A percentile compares a stretch with the other conserved stretches of the same genome.
Conservation (phyloP, 2,329 filamentous ascomycete genomes). For the Colletotrichum cordylinicola region DNA sequence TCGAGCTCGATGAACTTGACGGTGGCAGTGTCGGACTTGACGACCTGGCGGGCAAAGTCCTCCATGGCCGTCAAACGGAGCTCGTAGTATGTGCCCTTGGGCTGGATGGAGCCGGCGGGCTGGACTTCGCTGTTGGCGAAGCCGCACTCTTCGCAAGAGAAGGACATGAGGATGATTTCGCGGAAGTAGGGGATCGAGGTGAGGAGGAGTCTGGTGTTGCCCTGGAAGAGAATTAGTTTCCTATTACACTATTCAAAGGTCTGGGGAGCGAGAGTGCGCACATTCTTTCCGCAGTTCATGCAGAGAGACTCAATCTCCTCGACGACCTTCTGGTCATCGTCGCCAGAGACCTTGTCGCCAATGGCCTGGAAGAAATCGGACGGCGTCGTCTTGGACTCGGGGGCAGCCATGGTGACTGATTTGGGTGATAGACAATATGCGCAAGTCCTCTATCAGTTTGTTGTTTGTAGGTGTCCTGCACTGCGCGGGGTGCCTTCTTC, state of each 20-base stretch:
- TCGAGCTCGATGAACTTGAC: slow-evolving; percentile 92
- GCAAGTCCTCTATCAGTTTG: not conserved
- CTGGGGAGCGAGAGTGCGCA: slow-evolving; percentile 39
- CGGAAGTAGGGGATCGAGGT: slow-evolving; percentile 96
- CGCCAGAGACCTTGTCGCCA: slow-evolving; percentile 61
- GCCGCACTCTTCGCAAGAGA: slow-evolving; percentile 87
- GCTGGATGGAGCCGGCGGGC: slow-evolving; percentile 89
- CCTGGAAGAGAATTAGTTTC: slow-evolving; percentile 54
- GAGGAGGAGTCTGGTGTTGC: slow-evolving; percentile 83
- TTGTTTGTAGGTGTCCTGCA: not conserved
- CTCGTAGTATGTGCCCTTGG: slow-evolving; percentile 84
- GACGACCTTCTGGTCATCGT: slow-evolving; percentile 60
- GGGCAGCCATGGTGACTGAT: slow-evolving; percentile 45
- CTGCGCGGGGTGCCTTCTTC: not conserved
- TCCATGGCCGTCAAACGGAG: slow-evolving; percentile 74
- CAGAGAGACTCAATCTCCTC: slow-evolving; percentile 80
- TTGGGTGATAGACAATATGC: not conserved
- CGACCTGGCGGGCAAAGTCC: slow-evolving; percentile 85
- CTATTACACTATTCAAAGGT: not conserved
- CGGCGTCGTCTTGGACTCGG: slow-evolving; percentile 43
- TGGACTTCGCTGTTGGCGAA: slow-evolving; percentile 95
- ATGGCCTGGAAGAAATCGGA: slow-evolving; percentile 67
- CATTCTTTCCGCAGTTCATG: slow-evolving; percentile 86
- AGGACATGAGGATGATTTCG: slow-evolving; percentile 97
- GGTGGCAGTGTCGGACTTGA: slow-evolving; percentile 87